Evolutionary conservation across 2,329 filamentous ascomycete species (phyloP), one percentile per base, ranked within the genome.

Genomic region (Colletotrichum sidae): DNA sequence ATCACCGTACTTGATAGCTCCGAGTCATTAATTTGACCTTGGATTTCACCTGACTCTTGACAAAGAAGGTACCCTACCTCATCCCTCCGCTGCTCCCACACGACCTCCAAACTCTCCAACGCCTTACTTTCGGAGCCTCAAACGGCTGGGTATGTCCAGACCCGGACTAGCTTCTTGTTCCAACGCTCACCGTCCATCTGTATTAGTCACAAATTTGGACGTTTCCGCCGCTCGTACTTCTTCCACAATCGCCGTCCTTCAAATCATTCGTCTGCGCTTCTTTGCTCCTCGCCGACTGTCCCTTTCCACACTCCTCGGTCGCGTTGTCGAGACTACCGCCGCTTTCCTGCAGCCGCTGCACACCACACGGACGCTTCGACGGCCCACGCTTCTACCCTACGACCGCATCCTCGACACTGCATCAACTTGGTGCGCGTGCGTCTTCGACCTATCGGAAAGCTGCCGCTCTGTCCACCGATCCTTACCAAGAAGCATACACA

Each of bases 381-480:
- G 64, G 60, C 46, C 60, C 60, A 42, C 51, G 51, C 58, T 61
- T 56, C 52, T 42, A 50, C 46, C 55, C 55, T 60, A 53, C 39
- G 49, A 60, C 35, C 58, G 44, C 56, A 55, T 50, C 51, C 60
- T 65, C 49, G 52, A 45, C 38, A 65, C 60, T 59, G 49, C 44
- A 65, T 59, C 64, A 15, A 55, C 54, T 52, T 59, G 49, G 58
- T 58, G 55, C 34, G 47, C 49, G 58, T 65, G 58, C 62, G 47
- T 42, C 34, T 38, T 47, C 55, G 49, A 69, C 72, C 70, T 75
- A 73, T 75, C 75, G 70, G 73, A 75, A 74, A 77, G 69, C 70
- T 72, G 66, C 72, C 70, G 64, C 64, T 64, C 67, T 68, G 35
- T 67, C 66, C 65, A 65, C 44, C 25, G 11, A 44, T 69, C 52